Evolutionary conservation across 371 early-diverging fungal genomes (phyloP), one percentile per base, ranked within the genome.

Genomic region (Saksenaea vasiformis): DNA sequence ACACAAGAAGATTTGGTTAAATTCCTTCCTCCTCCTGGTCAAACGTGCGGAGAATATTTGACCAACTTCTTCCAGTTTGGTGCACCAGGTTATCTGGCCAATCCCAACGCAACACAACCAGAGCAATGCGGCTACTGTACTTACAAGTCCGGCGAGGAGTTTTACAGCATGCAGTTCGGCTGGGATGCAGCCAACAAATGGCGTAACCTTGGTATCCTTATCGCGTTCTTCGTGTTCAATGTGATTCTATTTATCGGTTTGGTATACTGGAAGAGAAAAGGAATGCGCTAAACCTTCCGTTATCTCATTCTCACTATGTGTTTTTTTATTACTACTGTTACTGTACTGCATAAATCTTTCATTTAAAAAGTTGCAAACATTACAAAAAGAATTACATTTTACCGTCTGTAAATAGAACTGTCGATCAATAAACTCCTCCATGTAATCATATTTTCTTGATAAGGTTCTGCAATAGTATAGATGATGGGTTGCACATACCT

Each of bases 171-270:
- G 3, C 56, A 36, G 24, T 69, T 58, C 26, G 65, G 59, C 7
- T 69, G 70, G 70, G 56, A 63, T 54, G 86, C 76, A 56, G 71
- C 9, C 10, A 71, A 90, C 69, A 81, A 87, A 38, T 92, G 89
- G 87, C 80, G 89, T 62, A 88, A 90, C 73, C 70, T 87, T 47
- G 84, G 84, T 15, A 83, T 90, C 47, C 51, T 69, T 26, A 56
- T 90, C 15, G 56, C 74, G 2, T 88, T 80, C 64, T 60, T 74
- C 15, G 65, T 61, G 15, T 85, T 83, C 64, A 88, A 88, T 62
- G 57, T 84, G 13, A 8, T 62, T 27, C 71, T 84, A 24, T 66
- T 75, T 56, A 14, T 77, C 8, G 64, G 11, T 36, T 54, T 72
- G 7, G 65, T 65, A 26, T 72, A 65, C 61, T 57, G 36, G 57